Conservation (phyloP, 2,329 filamentous ascomycete species). For the Ophiognomonia clavigignenti-juglandacearum region DNA sequence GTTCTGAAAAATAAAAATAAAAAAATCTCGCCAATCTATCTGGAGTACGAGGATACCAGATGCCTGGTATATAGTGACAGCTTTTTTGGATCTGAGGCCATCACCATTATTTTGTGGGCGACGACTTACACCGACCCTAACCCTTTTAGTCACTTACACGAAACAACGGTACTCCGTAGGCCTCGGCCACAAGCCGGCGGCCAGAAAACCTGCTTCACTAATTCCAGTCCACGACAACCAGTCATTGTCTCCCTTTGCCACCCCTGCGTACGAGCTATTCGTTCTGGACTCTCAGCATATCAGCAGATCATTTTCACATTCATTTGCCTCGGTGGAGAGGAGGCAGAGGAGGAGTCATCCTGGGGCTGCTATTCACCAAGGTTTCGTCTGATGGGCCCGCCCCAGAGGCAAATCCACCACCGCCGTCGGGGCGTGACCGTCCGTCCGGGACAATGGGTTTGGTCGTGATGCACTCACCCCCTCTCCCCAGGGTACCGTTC, state of each 20-base stretch:
- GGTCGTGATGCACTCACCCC: slow-evolving; percentile 8
- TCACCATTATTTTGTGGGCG: background rate
- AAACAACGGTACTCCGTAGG: background rate
- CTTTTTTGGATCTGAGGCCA: no score
- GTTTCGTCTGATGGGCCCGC: background rate
- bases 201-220: background rate
- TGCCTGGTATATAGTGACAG: background rate
- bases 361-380: background rate
- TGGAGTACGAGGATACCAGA: background rate
- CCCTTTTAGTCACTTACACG: background rate
- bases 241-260: slow-evolving; percentile 7
- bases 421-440: background rate
- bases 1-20: no score
- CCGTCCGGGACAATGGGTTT: background rate
- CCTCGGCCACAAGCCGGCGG: background rate
- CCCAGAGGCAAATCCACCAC: no score
- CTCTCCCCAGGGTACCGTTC: background rate
- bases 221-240: slow-evolving; percentile 6
- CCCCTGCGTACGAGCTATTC: slow-evolving; percentile 4
- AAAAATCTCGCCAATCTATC: no score
- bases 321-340: background rate
- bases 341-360: slow-evolving; percentile 8
- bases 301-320: no score
- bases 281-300: slow-evolving; percentile 2
- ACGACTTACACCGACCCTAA: slow-evolving; percentile 12